Evolutionary conservation across 257 asterid species (phyloP).

Genomic region (Penstemon davidsonii): DNA sequence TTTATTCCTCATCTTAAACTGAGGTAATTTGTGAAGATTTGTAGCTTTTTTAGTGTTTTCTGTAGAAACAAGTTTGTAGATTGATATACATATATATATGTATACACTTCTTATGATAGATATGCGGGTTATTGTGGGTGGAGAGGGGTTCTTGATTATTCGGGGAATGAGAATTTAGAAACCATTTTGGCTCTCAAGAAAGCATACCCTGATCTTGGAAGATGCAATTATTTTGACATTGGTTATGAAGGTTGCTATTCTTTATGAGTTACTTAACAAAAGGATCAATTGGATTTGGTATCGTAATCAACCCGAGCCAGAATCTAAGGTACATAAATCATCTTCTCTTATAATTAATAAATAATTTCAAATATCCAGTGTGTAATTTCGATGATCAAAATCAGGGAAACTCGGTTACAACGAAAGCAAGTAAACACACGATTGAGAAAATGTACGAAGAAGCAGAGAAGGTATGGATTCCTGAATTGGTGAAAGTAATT

Average conservation of each 20-base stretch:
- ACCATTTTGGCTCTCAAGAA: conserved; percentile 55
- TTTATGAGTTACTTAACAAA: conserved; percentile 57
- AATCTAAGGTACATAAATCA: conserved; percentile 46
- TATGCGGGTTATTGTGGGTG: conserved; percentile 87
- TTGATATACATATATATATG: not conserved
- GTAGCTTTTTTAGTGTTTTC: not conserved
- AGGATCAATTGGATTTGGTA: conserved; percentile 89
- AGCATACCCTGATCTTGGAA: conserved; percentile 71
- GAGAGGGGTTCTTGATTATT: conserved; percentile 81
- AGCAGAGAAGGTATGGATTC: conserved; percentile 69
- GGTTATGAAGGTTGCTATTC: conserved; percentile 49
- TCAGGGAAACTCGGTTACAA: conserved; percentile 71
- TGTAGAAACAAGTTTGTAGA: not conserved
- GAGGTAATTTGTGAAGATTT: conserved; percentile 43
- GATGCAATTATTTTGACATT: conserved; percentile 62
- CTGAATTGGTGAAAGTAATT: conserved; percentile 56
- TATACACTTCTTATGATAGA: conserved; percentile 29
- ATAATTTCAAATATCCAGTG: not conserved
- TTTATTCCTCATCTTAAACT: conserved; percentile 66
- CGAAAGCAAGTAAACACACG: conserved; percentile 57
- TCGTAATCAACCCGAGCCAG: conserved; percentile 70
- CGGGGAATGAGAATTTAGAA: conserved; percentile 49
- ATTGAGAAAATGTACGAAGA: conserved; percentile 52
- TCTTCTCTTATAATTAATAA: not conserved
- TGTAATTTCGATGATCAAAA: conserved; percentile 14